Evolutionary conservation across 2,329 filamentous ascomycete species (phyloP).

Genomic region (Hypoxylon sp.): DNA sequence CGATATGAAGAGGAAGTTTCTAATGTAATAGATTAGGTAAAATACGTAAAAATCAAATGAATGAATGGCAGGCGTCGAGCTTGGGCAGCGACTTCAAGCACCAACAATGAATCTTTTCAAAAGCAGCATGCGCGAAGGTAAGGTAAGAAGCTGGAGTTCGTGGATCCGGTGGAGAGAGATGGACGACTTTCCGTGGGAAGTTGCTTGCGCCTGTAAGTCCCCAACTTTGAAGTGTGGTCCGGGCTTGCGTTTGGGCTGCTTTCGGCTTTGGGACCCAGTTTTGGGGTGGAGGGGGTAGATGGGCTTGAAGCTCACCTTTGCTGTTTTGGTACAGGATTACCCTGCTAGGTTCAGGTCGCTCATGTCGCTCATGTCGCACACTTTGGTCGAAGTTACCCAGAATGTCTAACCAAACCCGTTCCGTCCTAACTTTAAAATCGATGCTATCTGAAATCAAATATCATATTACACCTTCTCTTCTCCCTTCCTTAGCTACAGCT

Average conservation of each 20-base stretch:
- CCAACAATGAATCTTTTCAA: conserved; percentile 37
- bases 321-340: conserved; percentile 16
- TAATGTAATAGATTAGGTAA: conserved; percentile 27
- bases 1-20: conserved; percentile 18
- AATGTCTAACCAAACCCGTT: conserved; percentile 15
- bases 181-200: conserved; percentile 23
- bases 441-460: not conserved
- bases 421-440: conserved; percentile 18
- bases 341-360: conserved; percentile 8
- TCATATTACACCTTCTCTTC: conserved; percentile 2
- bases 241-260: conserved; percentile 33
- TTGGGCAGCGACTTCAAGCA: conserved; percentile 30
- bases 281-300: conserved; percentile 23
- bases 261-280: conserved; percentile 20
- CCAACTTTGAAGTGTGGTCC: conserved; percentile 30
- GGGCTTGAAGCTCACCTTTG: conserved; percentile 21
- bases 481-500: not conserved
- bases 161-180: conserved; percentile 40
- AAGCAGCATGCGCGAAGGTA: conserved; percentile 40
- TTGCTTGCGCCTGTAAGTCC: conserved; percentile 17
- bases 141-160: conserved; percentile 36
- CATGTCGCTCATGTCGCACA: conserved; percentile 6
- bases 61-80: conserved; percentile 34
- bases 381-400: conserved; percentile 25
- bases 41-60: conserved; percentile 27